Evolutionary conservation across 23 red algal genomes (phyloP).

Genomic region (Pyropia haitanensis): DNA sequence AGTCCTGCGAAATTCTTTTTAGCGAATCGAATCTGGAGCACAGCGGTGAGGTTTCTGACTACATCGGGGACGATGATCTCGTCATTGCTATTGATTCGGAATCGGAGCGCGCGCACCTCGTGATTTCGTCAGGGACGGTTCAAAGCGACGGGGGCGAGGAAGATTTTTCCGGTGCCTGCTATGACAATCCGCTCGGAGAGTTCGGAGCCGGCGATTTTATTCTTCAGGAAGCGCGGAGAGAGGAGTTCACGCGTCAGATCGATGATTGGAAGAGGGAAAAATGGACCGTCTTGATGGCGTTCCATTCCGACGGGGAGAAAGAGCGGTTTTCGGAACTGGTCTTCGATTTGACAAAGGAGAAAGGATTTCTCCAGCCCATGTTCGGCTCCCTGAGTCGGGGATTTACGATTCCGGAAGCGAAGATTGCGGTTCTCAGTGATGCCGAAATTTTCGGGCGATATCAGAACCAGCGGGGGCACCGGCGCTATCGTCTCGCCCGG

Average conservation of each 20-base stretch:
- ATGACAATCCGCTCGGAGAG: no score
- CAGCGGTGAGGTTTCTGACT: not conserved
- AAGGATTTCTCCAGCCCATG: not conserved
- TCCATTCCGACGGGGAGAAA: no score
- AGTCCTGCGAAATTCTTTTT: not conserved
- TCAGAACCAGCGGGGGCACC: not conserved
- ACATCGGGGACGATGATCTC: not conserved
- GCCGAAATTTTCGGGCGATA: not conserved
- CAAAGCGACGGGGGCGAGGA: not conserved
- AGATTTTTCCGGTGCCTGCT: no score
- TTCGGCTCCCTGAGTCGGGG: not conserved
- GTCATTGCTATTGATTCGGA: not conserved
- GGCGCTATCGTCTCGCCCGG: not conserved
- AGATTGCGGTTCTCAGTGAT: not conserved
- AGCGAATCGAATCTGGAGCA: not conserved
- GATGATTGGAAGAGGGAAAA: no score
- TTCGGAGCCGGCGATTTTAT: no score
- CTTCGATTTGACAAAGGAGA: not conserved
- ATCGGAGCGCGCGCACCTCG: not conserved
- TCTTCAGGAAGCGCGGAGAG: no score
- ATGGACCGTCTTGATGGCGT: no score
- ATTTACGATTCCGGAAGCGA: not conserved
- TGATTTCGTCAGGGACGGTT: not conserved
- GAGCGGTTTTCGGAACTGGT: not conserved
- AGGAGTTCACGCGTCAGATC: no score